phyloP scores from a whole-genome alignment of 108 stramenopile species.

The Pseudonitzschia multistriata region DNA sequence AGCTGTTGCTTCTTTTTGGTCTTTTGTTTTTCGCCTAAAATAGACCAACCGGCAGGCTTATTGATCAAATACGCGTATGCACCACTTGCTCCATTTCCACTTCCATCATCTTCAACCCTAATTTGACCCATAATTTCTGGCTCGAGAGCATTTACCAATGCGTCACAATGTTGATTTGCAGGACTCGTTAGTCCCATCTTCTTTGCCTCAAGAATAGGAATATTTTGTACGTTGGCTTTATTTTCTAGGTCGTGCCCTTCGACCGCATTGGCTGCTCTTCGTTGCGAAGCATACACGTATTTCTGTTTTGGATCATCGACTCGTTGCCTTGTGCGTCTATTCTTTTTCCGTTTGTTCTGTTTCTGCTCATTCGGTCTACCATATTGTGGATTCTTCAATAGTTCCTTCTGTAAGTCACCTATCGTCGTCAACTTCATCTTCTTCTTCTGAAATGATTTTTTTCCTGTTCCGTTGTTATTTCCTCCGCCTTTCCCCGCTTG shows the following conservation, averaged over 20 bases:
- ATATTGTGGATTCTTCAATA: conserved; percentile 26
- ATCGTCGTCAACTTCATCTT: conserved; percentile 34
- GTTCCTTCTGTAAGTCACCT: conserved; percentile 27
- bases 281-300: conserved; percentile 68
- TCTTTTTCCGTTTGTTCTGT: conserved; percentile 32
- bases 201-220: conserved; percentile 30
- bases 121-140: conserved; percentile 54
- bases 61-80: conserved; percentile 76
- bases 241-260: conserved; percentile 21
- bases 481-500: neutral
- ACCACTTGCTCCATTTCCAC: conserved; percentile 28
- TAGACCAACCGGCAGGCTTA: conserved; percentile 80
- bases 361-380: neutral
- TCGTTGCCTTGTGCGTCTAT: conserved; percentile 47
- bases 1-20: neutral
- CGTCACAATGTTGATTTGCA: conserved; percentile 54
- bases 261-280: conserved; percentile 15
- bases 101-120: conserved; percentile 43
- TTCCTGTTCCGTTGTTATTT: neutral
- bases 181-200: conserved; percentile 48
- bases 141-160: conserved; percentile 40
- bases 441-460: conserved; percentile 9
- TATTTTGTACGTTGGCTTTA: conserved; percentile 18
- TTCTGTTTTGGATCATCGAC: conserved; percentile 67
- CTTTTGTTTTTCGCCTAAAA: conserved; percentile 44